Conservation (phyloP, 2,329 filamentous ascomycete genomes). For the Myriosclerotinia curreyana region DNA sequence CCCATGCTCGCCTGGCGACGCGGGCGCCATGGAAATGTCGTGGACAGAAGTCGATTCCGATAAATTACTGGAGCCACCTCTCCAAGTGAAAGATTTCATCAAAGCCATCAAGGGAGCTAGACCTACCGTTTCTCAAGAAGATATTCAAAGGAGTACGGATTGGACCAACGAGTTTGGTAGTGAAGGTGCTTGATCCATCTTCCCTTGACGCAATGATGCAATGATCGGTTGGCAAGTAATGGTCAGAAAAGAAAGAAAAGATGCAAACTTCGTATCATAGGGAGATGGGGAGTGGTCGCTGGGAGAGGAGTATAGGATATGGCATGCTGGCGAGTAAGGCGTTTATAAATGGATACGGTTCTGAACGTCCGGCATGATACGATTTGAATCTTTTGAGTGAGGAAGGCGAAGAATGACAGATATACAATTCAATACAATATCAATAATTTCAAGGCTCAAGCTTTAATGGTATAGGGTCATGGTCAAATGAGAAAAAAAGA, state of each 20-base stretch:
- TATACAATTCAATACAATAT: conserved; percentile 6
- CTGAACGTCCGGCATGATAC: conserved; percentile 9
- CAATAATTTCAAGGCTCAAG: conserved; percentile 8
- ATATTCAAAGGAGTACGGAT: conserved; percentile 78
- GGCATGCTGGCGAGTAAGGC: conserved; percentile 14
- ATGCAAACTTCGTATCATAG: background rate
- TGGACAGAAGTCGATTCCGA: conserved; percentile 87
- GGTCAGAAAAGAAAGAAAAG: conserved; percentile 18
- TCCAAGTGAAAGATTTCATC: conserved; percentile 88
- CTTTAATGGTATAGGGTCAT: background rate
- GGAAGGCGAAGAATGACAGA: conserved; percentile 1
- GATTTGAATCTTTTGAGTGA: conserved; percentile 4
- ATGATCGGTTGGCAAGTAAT: conserved; percentile 21
- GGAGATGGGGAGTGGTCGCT: background rate
- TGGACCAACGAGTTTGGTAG: conserved; percentile 98
- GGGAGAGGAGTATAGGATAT: conserved; percentile 12
- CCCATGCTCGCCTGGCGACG: conserved; percentile 90
- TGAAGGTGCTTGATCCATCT: conserved; percentile 56
- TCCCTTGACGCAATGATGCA: background rate
- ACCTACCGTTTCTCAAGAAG: conserved; percentile 85
- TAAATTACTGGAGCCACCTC: conserved; percentile 77
- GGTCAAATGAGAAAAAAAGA: background rate
- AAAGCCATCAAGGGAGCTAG: conserved; percentile 84
- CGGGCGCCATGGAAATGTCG: conserved; percentile 84
- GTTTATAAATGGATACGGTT: conserved; percentile 19